Evolutionary conservation across 805 yeast species (phyloP), one percentile per base, ranked within the genome.

Genomic region (Pichia thaimueangensis): DNA sequence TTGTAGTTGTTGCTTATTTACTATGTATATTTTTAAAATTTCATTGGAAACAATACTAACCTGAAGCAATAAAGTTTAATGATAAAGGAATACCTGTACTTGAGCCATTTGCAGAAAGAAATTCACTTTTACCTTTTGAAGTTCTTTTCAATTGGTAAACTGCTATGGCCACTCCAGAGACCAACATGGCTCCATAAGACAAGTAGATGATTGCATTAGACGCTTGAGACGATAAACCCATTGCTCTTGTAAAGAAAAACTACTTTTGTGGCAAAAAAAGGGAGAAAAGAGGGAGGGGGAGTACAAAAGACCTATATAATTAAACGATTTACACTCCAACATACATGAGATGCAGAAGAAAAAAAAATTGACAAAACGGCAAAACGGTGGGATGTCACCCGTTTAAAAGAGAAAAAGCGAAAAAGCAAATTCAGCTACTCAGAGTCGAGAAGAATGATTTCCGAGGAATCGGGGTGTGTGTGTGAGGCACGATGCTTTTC

Each of bases 31-130:
- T 25, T 8, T 5, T 25, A 2, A 6, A 25, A 25, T 25, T n/a
- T n/a, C 31, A n/a, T 29, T 29, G 31, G n/a, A 13, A 58, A 62
- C 12, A 19, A 58, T 63, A 81, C 85, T 67, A 70, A 75, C 95
- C 95, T 51, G 94, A 80, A 39, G 97, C 97, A 42, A 89, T 78
- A 59, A 89, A 89, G 60, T 89, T 89, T 47, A 89, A 69, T 2
- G 96, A 84, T 52, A 89, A 67, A 1, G 96, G 95, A 13, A 86
- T 27, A 22, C 87, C 94, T 34, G 70, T 70, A 54, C 85, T 89
- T 1, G 95, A 78, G 11, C 93, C 82, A 63, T 88, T 86, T 3
- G 89, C 80, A 2, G 88, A 72, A 42, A 88, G 63, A 56, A 85
- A 89, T 6, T 78, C 72, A 11, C 23, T 7, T 31, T 71, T 68